Conservation (phyloP, 1,284 basidiomycete genomes). For the Cutaneotrichosporon curvatum region DNA sequence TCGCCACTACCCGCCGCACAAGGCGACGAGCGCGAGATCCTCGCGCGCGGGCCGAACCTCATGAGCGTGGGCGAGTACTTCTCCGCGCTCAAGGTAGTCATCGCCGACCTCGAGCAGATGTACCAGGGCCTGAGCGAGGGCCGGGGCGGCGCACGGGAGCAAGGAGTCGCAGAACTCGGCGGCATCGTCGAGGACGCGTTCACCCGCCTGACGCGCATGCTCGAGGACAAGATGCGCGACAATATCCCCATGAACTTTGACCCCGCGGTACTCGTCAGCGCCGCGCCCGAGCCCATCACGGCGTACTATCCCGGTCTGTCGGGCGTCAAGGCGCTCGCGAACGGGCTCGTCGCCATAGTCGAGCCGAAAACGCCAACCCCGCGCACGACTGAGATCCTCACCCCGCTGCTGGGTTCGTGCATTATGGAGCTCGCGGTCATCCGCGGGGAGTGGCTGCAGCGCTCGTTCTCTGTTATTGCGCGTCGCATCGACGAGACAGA, state of each 20-base stretch:
- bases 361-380: constrained; percentile 20
- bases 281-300: constrained; percentile 30
- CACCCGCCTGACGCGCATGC: constrained; percentile 27
- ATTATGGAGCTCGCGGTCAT: constrained; percentile 21
- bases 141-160: constrained; percentile 37
- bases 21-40: constrained; percentile 32
- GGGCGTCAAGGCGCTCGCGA: constrained; percentile 24
- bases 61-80: constrained; percentile 39
- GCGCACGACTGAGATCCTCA: constrained; percentile 23
- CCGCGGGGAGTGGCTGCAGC: constrained; percentile 33
- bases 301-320: constrained; percentile 28
- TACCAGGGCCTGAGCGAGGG: constrained; percentile 36
- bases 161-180: constrained; percentile 39
- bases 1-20: constrained; percentile 7
- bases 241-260: constrained; percentile 11
- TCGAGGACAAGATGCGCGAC: constrained; percentile 27
- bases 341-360: constrained; percentile 16
- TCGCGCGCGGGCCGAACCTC: constrained; percentile 35
- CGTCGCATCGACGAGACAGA: constrained; percentile 33
- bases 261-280: constrained; percentile 3
- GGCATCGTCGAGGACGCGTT: constrained; percentile 39
- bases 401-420: constrained; percentile 25
- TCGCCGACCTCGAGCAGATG: constrained; percentile 43
- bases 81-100: constrained; percentile 34
- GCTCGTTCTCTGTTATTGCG: constrained; percentile 21